Evolutionary conservation across 176 grass and related monocot species (phyloP), one percentile per base, ranked within the genome.

Genomic region (Hordeum marinum): DNA sequence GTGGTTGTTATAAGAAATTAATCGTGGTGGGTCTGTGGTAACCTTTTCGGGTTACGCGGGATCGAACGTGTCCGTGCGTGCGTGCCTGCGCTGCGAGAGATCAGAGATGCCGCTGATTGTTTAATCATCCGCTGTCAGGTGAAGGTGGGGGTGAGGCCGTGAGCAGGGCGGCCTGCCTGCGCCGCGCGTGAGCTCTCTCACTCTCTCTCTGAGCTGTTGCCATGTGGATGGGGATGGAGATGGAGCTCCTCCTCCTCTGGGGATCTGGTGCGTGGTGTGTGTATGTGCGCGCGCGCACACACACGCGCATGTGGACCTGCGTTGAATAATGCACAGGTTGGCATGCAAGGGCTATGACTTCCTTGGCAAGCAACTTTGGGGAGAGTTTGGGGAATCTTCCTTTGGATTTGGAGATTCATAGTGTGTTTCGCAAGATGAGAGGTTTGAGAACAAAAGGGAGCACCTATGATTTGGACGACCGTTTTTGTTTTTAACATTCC

Each of bases 141-240:
- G 4, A 5, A 52, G 48, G 13, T 48, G 41, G 7, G 11, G 45
- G 55, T 29, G 29, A 29, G 29, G 29, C 29, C 29, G 75, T n/a
- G 1, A 55, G 54, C 12, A 12, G 35, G 6, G 35, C 43, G 2
- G 43, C 45, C 18, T 45, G 57, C n/a, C 27, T 67, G 59, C 31
- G n/a, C 40, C 15, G 21, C 14, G 81, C 66, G 82, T 76, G 87
- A 68, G 34, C 42, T 12, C 42, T 45, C 42, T 45, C n/a, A n/a
- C 42, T 43, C 43, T 46, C 43, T 17, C 48, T 52, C 27, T 74
- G 84, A 83, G 80, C 80, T 87, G 84, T 82, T 90, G 88, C 88
- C 84, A 75, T 83, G 84, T 79, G 88, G 84, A 57, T 21, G 52
- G 7, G 52, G 52, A 20, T 21, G 17, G 17, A 74, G 9, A n/a